Base-by-base conservation (phyloP, 2,329 filamentous ascomycete genomes). In the Plectosphaerella plurivora region DNA sequence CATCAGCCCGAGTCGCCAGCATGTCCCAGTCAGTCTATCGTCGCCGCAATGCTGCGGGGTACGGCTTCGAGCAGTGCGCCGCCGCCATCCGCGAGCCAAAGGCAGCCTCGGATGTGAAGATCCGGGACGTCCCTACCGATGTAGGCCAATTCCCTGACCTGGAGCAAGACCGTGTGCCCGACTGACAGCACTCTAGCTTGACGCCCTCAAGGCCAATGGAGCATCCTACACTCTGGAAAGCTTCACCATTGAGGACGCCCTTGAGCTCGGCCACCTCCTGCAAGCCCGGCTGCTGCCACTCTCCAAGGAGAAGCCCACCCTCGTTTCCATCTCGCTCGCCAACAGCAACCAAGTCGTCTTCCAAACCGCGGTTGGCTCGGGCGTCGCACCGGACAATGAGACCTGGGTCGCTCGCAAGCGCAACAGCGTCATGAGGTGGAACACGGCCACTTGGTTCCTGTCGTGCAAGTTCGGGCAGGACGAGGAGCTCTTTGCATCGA, bases 381-480 rank as follows among this genome's bases (percentile, higher is more conserved):
- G 89, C 7, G 82, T 83, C 5, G 75, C 79, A 55, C 86, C 88
- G 0, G 89, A 93, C 66, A 87, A 89, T 62, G 85, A 88, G 65
- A 70, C 70, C 25, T 89, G 86, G 87, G 84, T 89, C 20, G 69
- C 76, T 37, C 76, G 89, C 35, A 93, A 94, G 75, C 74, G 84
- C 14, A 83, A 82, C 53, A 87, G 86, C 0, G 89, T 91, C 7
- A 70, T 91, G 50, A 73, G 89, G 10, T 93, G 83, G 71, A 88
- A 88, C 0, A 70, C 75, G 55, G 86, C 80, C 57, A 87, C 84
- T 4, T 92, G 87, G 86, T 79, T 82, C 53, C 81, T 91, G 81
- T 76, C 81, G 56, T 81, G 83, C 66, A 89, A 89, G 72, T 84
- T 84, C 57, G 65, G 62, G 1, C 81, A 82, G 11, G 78, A 91